Percentiles rank a stretch among this genome's conserved stretches.
Conservation (phyloP, 2,329 filamentous ascomycete species). For the Juglanconis oblonga region DNA sequence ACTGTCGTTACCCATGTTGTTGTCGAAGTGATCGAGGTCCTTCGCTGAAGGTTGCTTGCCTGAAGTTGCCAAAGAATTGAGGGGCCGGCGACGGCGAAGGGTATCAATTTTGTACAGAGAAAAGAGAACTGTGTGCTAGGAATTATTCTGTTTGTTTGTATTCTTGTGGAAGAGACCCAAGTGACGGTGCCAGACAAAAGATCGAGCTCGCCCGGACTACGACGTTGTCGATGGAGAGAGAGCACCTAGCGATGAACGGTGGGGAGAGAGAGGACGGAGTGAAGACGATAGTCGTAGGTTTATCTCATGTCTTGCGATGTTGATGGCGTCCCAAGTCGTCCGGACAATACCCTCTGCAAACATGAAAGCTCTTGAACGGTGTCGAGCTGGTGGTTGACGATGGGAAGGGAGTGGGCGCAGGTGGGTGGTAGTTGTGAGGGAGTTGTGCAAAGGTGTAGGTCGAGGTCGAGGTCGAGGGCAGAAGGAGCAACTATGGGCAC, state of each 20-base stretch:
- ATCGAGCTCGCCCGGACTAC: too few relatives aligned
- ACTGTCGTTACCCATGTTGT: slow-evolving; percentile 18
- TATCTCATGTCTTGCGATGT: not conserved
- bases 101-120: too few relatives aligned
- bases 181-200: too few relatives aligned
- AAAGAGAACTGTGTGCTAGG: too few relatives aligned
- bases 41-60: too few relatives aligned
- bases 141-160: too few relatives aligned
- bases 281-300: not conserved
- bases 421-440: not conserved
- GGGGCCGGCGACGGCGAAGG: not conserved
- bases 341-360: not conserved
- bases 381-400: not conserved
- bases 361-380: not conserved
- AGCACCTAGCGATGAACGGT: too few relatives aligned
- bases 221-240: too few relatives aligned
- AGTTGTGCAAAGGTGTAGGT: not conserved
- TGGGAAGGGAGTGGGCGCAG: not conserved
- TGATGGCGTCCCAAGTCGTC: not conserved
- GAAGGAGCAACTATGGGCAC: not conserved
- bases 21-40: too few relatives aligned
- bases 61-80: not conserved
- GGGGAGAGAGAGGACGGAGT: not conserved
- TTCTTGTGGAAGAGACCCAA: too few relatives aligned
- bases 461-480: not conserved